Conservation (phyloP, 2,329 filamentous ascomycete species). For the Aureobasidium sp. region DNA sequence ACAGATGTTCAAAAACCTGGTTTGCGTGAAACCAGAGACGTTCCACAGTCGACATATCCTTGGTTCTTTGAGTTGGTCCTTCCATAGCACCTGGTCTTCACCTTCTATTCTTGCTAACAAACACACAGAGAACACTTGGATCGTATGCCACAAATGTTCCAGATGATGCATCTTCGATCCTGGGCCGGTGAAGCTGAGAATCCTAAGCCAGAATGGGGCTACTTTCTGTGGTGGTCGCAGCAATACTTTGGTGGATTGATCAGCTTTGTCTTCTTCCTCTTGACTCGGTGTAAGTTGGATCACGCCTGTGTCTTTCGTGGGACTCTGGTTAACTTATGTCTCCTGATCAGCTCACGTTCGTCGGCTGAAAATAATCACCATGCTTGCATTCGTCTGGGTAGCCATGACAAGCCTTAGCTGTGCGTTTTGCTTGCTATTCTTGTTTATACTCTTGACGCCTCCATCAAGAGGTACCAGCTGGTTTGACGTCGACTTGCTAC, state of each 20-base stretch:
- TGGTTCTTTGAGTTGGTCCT: not conserved
- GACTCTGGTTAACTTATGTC: not conserved
- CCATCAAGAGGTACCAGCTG: not conserved
- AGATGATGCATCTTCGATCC: slow-evolving; percentile 4
- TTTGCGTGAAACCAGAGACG: not conserved
- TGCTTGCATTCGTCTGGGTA: slow-evolving; percentile 8
- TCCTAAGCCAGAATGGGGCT: not conserved
- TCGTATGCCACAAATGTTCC: not conserved
- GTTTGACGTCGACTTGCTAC: not conserved
- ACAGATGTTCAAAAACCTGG: not conserved
- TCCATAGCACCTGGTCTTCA: too few species aligned
- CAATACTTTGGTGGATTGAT: slow-evolving; percentile 8
- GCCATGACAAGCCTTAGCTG: slow-evolving; percentile 8
- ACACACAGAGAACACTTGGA: not conserved
- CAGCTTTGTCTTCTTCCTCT: slow-evolving; percentile 2
- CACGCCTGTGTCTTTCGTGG: not conserved
- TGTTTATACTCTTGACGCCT: slow-evolving; percentile 1
- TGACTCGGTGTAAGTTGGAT: not conserved
- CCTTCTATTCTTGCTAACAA: not conserved
- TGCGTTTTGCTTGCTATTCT: slow-evolving; percentile 1
- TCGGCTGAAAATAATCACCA: not conserved
- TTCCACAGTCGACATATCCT: not conserved
- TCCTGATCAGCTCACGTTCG: not conserved
- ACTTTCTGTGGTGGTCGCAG: slow-evolving; percentile 8
- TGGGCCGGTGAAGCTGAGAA: not conserved